phyloP scores from a whole-genome alignment of 148 eudicot genomes.

The Heliamphora exappendiculata region DNA sequence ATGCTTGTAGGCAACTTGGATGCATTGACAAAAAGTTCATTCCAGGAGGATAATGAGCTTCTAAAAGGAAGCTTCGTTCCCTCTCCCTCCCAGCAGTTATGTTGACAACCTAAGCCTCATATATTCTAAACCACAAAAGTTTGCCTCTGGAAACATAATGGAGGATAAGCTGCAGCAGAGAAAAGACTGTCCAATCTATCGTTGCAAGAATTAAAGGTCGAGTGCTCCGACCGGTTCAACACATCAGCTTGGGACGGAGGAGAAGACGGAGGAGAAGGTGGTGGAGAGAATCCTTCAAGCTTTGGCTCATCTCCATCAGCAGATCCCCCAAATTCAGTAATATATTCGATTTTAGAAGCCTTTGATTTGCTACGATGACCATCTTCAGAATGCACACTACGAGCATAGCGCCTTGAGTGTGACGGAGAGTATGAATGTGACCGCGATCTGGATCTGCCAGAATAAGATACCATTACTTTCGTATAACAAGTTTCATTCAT shows the following conservation, averaged over 20 bases:
- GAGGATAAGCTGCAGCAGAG: constrained; percentile 67
- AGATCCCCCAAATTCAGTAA: constrained; percentile 95
- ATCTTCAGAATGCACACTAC: constrained; percentile 57
- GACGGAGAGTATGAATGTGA: constrained; percentile 79
- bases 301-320: constrained; percentile 65
- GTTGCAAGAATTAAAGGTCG: constrained; percentile 81
- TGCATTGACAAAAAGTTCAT: constrained; percentile 32
- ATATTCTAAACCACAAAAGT: constrained; percentile 44
- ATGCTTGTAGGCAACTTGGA: constrained; percentile 14
- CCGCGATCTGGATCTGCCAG: constrained; percentile 62
- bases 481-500: not conserved
- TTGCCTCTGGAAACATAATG: constrained; percentile 50
- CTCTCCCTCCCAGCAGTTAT: constrained; percentile 43
- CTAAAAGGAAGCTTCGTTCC: constrained; percentile 39
- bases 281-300: constrained; percentile 80
- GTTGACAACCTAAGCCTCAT: constrained; percentile 32
- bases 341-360: constrained; percentile 88
- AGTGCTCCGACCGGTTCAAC: constrained; percentile 97
- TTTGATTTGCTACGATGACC: constrained; percentile 67
- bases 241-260: constrained; percentile 62
- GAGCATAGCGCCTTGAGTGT: constrained; percentile 68
- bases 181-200: constrained; percentile 73
- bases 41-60: constrained; percentile 41
- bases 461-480: not conserved
- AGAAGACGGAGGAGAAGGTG: constrained; percentile 85